phyloP scores from a whole-genome alignment of 768 basidiomycete genomes.

The Mycena leptocephala region DNA sequence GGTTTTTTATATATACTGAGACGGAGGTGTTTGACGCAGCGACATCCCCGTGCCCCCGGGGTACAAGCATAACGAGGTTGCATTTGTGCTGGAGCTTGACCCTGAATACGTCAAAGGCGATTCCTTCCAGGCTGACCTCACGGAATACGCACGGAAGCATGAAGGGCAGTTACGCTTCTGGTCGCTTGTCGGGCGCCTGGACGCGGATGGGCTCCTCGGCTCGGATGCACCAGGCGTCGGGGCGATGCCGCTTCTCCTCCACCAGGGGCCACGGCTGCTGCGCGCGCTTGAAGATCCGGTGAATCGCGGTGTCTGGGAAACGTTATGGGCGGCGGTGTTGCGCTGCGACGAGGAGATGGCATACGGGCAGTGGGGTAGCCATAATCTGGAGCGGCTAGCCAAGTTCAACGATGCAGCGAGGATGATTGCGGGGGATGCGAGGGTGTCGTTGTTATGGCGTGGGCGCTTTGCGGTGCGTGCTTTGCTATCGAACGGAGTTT shows the following conservation, averaged over 20 bases:
- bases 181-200: slow-evolving; percentile 25
- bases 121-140: neutral
- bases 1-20: neutral
- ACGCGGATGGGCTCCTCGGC: neutral
- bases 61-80: neutral
- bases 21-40: neutral
- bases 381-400: neutral
- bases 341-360: slow-evolving; percentile 15
- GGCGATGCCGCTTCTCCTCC: slow-evolving; percentile 6
- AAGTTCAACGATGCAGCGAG: slow-evolving; percentile 11
- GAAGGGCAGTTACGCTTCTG: slow-evolving; percentile 24
- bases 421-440: slow-evolving; percentile 6
- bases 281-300: slow-evolving; percentile 22
- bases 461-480: slow-evolving; percentile 27
- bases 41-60: neutral
- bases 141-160: slow-evolving; percentile 13
- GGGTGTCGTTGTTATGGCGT: slow-evolving; percentile 11
- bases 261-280: slow-evolving; percentile 4
- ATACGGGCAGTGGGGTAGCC: slow-evolving; percentile 1
- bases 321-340: slow-evolving; percentile 18
- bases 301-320: slow-evolving; percentile 18
- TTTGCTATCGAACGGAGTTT: neutral
- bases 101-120: slow-evolving; percentile 1
- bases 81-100: neutral
- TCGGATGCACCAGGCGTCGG: neutral